Conservation (phyloP, 2,329 filamentous ascomycete species). For the Zalaria sp. region DNA sequence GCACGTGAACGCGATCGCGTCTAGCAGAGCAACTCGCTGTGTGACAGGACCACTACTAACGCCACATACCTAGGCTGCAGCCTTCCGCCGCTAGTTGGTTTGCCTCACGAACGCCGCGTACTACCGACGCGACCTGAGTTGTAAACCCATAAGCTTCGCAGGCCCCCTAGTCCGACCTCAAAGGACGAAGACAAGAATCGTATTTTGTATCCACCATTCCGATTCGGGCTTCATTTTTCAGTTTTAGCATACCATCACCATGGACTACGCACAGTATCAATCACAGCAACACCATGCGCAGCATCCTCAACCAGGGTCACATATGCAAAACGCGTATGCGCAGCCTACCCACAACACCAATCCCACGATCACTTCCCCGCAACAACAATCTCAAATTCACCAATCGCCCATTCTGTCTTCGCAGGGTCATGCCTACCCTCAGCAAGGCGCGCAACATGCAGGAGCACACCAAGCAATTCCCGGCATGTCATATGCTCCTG, state of each 20-base stretch:
- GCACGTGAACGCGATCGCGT: no score
- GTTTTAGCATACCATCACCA: conserved; percentile 13
- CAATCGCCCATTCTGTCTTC: conserved; percentile 64
- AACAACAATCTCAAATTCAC: conserved; percentile 52
- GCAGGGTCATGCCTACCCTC: conserved; percentile 48
- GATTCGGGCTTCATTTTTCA: no score
- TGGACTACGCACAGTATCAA: conserved; percentile 36
- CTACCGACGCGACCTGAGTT: conserved; percentile 7
- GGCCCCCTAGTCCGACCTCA: no score
- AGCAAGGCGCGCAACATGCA: conserved; percentile 47
- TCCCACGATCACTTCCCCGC: conserved; percentile 53
- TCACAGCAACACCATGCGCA: conserved; percentile 25
- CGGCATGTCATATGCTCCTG: conserved; percentile 69
- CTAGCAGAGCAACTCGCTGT: no score
- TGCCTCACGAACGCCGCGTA: no score
- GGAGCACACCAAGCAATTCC: conserved; percentile 44
- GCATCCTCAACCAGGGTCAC: conserved; percentile 4
- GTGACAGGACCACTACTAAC: no score
- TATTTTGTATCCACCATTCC: no score
- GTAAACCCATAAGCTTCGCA: conserved; percentile 7
- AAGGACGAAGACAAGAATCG: no score
- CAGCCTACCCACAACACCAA: conserved; percentile 24
- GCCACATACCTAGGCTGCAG: neutral
- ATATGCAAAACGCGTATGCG: conserved; percentile 13
- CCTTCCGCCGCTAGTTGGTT: neutral